Evolutionary conservation across 345 rosid genomes (phyloP), one percentile per base, ranked within the genome.

Genomic region (Crucihimalaya himalaica): DNA sequence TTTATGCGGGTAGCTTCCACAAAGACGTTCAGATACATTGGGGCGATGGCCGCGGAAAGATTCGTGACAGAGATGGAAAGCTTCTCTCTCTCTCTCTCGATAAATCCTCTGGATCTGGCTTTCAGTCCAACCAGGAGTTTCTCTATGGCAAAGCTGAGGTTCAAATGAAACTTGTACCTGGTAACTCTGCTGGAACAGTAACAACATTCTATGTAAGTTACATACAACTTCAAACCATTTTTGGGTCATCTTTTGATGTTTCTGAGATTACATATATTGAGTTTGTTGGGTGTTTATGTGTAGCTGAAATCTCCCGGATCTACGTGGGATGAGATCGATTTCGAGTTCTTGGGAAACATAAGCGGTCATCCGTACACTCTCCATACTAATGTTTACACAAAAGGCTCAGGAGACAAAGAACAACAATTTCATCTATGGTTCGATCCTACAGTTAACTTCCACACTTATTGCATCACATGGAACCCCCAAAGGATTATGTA

Each of bases 141-240:
- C 65, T 84, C 2, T 84, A 73, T 69, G 82, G 82, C 3, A 77
- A 67, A 72, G 63, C 77, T 2, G 80, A 77, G 28, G 81, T 81
- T 72, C 78, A 84, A 28, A 72, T 84, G 71, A 84, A 84, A 42
- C 85, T 84, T 65, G 81, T 84, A 6, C 63, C 82, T 27, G 78
- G 87, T 9, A 76, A 81, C 34, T 84, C 87, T 58, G 87, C 87
- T 25, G 87, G 87, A 60, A 84, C 87, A 1, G 85, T 84, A 10
- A 79, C 87, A 42, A 72, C 87, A n/a, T 84, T 65, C 47, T 84
- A 84, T 28, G 87, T 84, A 77, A 59, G 80, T 54, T 19, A 9
- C 28, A 48, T 56, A 28, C 20, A 19, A 1, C 28, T n/a, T 48
- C 9, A 43, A 37, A 51, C 2, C 16, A 34, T 16, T 67, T 28